Percentiles rank a stretch among this genome's conserved stretches.
Evolutionary conservation across 176 grass and related monocot genomes (phyloP).

Genomic region (Oryza brachyantha): DNA sequence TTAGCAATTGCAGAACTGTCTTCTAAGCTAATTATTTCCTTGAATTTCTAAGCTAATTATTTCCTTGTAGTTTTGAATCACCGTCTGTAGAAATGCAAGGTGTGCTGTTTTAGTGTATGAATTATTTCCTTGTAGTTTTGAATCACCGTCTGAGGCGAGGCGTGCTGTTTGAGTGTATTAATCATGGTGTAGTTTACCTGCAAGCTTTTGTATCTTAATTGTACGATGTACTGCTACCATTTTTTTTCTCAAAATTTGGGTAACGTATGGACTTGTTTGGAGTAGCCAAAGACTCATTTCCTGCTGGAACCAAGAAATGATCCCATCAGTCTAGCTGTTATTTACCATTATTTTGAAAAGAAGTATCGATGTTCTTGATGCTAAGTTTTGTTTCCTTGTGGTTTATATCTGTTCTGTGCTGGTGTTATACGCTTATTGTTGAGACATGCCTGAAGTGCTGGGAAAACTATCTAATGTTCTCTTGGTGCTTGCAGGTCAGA

Average conservation of each 20-base stretch:
- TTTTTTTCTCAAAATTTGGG: not conserved
- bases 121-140: no score
- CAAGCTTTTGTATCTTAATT: not conserved
- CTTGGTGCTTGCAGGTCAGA: constrained; percentile 48
- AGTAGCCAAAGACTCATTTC: not conserved
- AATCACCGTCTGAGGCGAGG: no score
- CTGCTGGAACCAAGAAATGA: not conserved
- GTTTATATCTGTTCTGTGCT: not conserved
- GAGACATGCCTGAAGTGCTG: not conserved
- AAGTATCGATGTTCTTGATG: not conserved
- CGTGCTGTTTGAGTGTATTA: not conserved
- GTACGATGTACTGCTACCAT: no score
- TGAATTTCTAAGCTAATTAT: no score
- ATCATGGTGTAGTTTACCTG: not conserved
- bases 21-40: not conserved
- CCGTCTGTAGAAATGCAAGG: no score
- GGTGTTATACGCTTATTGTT: no score
- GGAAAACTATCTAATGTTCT: not conserved
- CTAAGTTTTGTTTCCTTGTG: not conserved
- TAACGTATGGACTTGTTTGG: not conserved
- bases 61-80: no score
- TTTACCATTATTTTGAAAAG: not conserved
- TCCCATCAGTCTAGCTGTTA: not conserved
- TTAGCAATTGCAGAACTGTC: not conserved
- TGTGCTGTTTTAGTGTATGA: no score